Base-by-base conservation (phyloP, 768 basidiomycete genomes). In the Amanita thiersii region DNA sequence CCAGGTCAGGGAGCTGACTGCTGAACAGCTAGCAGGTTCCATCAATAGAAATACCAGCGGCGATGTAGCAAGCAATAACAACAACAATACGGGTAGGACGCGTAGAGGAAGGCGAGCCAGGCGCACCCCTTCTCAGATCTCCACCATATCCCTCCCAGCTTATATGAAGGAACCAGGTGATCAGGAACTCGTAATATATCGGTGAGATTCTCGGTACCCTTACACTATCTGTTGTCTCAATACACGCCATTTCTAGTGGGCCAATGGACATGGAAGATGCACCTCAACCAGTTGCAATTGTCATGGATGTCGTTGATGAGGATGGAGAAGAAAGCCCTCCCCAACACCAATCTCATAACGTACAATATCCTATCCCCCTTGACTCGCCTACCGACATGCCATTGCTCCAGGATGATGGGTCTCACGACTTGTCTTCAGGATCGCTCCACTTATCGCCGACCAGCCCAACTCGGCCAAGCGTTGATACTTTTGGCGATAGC, bases 91-190 rank as follows among this genome's bases (percentile, higher is more conserved):
- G n/a, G 44, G 62, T 19, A 56, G 68, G 44, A 40, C 57, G 1
- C 55, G 70, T 3, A 58, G 70, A 39, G 56, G 61, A 21, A 61
- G 81, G 18, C 63, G 73, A 37, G 63, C 63, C 5, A 60, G 69
- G 24, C 70, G 83, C 26, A 87, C 84, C 3, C 81, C 87, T 3
- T 87, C 84, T 33, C 85, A 87, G 56, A 78, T 88, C 39, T 86
- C 84, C 4, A 86, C 84, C 5, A 75, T 72, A 20, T 86, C 81
- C 4, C 56, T 90, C 21, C 87, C 87, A 4, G 75, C 70, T 20
- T 90, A 90, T 50, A 84, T 75, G 64, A 87, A 87, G 59, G 86
- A 90, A 46, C 85, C 87, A 0, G 86, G 86, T 11, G 87, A 87
- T 36, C 68, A 80, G 28, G 87, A 90, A 56, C 67, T 90, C 20